Base-by-base conservation (phyloP, 768 basidiomycete genomes). In the Kwoniella sp. region DNA sequence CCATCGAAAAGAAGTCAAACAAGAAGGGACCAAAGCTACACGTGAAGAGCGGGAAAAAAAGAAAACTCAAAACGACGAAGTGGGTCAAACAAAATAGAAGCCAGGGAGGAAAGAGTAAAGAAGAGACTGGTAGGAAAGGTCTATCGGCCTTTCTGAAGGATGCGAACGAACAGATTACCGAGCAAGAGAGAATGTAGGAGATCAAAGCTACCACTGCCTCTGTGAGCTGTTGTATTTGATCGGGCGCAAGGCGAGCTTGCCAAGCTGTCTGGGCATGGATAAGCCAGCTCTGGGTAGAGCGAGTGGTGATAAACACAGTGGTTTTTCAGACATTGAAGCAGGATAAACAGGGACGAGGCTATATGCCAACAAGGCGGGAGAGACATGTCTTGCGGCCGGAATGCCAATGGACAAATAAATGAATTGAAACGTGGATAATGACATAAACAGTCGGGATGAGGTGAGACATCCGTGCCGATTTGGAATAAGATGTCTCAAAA, bases 341-440 rank as follows among this genome's bases (percentile, higher is more conserved):
- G 33, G 33, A 33, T 8, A 58, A 49, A 25, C 26, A 33, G 27
- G 48, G 26, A 21, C 17, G 26, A 50, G 48, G 58, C 48, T 37
- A 60, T 40, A 49, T 26, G 13, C 2, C 6, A 24, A 49, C 48
- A 22, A 49, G 48, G 48, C 48, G 22, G 58, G 19, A 26, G 25
- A 60, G 50, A 60, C 58, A 51, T 60, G 58, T 60, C 58, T 60
- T 60, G 58, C 58, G 26, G 58, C 19, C 36, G 49, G 33, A 60
- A 33, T 60, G 36, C 27, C 48, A 60, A 60, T 52, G 46, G n/a
- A n/a, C n/a, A n/a, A n/a, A n/a, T n/a, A 40, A 22, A 5, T 26
- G 48, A 17, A 24, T 6, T 37, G 25, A 27, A 29, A 19, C 40
- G 40, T 19, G 40, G 17, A n/a, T n/a, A 19, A 44, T 44, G 10